Conservation (phyloP, 2,329 filamentous ascomycete species). For the Botrytis elliptica region DNA sequence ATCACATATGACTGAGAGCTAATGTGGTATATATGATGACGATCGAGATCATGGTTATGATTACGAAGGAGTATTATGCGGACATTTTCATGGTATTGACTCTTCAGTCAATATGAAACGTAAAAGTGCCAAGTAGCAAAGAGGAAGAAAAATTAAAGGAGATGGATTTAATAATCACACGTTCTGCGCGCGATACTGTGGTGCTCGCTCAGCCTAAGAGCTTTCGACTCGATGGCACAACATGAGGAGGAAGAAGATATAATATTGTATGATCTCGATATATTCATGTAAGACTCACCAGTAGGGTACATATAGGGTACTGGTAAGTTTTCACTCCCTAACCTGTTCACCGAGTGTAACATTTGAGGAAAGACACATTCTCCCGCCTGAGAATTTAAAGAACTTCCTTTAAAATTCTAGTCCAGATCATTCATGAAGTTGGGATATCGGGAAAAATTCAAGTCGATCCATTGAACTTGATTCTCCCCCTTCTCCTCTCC, state of each 20-base stretch:
- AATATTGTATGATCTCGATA: not conserved
- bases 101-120: not conserved
- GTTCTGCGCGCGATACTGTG: not conserved
- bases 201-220: not conserved
- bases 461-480: not conserved
- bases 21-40: too few species aligned
- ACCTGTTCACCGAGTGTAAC: not conserved
- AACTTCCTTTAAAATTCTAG: not conserved
- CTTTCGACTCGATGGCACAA: not conserved
- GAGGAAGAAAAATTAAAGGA: rapidly evolving
- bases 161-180: not conserved
- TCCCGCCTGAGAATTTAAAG: not conserved
- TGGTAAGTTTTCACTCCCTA: not conserved
- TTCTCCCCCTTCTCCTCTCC: not conserved
- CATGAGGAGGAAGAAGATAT: not conserved
- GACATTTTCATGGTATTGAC: not conserved
- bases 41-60: not conserved
- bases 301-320: rapidly evolving
- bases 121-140: not conserved
- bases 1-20: too few species aligned
- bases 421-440: not conserved
- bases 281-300: not conserved
- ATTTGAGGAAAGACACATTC: not conserved
- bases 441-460: not conserved
- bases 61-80: not conserved